Evolutionary conservation across 257 asterid species (phyloP), one percentile per base, ranked within the genome.

Genomic region (Ophiorrhiza pumila): DNA sequence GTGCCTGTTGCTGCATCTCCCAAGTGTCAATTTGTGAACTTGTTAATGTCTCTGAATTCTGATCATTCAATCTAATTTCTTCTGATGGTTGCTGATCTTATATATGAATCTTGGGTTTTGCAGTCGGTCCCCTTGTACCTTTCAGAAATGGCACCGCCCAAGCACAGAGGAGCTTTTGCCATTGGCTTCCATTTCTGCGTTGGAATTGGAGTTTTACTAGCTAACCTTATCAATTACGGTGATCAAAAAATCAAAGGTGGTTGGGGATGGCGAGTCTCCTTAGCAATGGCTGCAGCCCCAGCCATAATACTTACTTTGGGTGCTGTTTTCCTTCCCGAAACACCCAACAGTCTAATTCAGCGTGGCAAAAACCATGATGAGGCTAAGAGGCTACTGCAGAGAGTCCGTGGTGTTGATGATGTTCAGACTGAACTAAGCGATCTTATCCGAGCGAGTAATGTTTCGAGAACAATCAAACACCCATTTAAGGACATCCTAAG

Each of bases 231-330:
- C 31, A 78, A 78, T 35, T 78, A 73, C 25, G 78, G 71, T 10
- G 53, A 42, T n/a, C 76, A 71, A 20, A 90, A 83, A 77, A 83
- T 92, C 61, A 72, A 65, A 35, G 87, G 74, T 0, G 95, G 94
- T 1, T 90, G 83, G 75, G 98, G 98, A 8, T 90, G 98, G 96
- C 56, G 98, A 74, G 62, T 92, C 2, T 90, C 96, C 0, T 68
- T 91, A 8, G 88, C 89, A 32, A 52, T 90, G 87, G 97, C 96
- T 1, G 93, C 85, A 7, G 79, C 80, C 1, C 96, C 96, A 1
- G 97, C 95, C 42, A 43, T 80, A 15, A 68, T 79, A 13, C 78
- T 90, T 17, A 80, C 91, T 1, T 4, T 90, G 6, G 96, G 96
- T 1, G 82, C 95, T 2, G 59, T 89, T 35, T 88, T 88, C 49